Percentiles rank a stretch among this genome's conserved stretches.
These are phyloP conservation scores for Termitomyces sp. DNA, from an alignment of 768 basidiomycete species.

Conservation along the genomic window DNA sequence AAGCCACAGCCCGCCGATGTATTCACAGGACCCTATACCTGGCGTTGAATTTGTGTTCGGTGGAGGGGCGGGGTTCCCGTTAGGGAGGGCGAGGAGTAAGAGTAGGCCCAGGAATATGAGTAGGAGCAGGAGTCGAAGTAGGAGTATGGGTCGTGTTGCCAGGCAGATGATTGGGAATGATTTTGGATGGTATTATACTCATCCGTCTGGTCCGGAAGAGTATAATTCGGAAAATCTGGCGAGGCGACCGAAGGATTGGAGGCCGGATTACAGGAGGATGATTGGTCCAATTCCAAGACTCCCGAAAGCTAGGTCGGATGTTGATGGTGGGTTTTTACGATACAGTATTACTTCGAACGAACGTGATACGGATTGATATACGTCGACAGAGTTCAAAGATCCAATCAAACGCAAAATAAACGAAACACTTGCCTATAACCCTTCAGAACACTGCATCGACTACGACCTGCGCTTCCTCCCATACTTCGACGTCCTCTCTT, in stretches of 20 bases:
- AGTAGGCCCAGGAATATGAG: background rate
- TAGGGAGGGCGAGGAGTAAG: no score
- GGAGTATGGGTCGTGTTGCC: no score
- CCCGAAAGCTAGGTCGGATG: no score
- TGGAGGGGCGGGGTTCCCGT: background rate
- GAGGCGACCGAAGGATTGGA: background rate
- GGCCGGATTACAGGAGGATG: background rate
- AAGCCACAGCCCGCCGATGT: no score
- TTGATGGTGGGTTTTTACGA: no score
- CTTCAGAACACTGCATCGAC: background rate
- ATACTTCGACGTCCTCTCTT: background rate
- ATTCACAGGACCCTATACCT: background rate
- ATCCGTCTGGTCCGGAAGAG: background rate
- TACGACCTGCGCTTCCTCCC: background rate
- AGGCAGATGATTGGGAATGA: no score
- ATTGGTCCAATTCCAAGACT: no score
- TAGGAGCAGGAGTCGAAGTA: background rate
- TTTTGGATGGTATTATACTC: background rate
- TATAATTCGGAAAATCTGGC: background rate
- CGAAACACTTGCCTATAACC: background rate
- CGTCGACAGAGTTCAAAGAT: background rate
- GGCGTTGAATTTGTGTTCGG: background rate
- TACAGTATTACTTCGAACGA: no score
- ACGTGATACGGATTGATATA: no score
- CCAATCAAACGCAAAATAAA: background rate